These are phyloP conservation scores for Pseudocercospora fijiensis DNA, from an alignment of 2,329 filamentous ascomycete species.

Conservation along the genomic window DNA sequence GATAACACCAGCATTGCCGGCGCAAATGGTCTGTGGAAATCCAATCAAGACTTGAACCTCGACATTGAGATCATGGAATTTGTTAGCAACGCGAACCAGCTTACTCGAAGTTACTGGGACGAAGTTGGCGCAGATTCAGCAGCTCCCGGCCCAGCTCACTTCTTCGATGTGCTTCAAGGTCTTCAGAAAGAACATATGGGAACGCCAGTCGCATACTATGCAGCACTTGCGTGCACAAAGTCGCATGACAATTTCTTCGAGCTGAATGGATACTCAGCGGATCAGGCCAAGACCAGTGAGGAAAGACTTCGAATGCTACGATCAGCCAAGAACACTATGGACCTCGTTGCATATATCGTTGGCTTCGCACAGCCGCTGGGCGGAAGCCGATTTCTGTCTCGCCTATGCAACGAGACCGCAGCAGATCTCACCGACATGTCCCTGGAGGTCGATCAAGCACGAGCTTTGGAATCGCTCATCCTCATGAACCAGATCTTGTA, in stretches of 20 bases:
- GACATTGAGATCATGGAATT: slow-evolving; percentile 56
- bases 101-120: slow-evolving; percentile 46
- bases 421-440: slow-evolving; percentile 57
- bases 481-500: slow-evolving; percentile 56
- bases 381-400: slow-evolving; percentile 49
- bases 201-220: slow-evolving; percentile 42
- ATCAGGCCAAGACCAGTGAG: slow-evolving; percentile 40
- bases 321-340: slow-evolving; percentile 46
- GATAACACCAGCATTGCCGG: slow-evolving; percentile 60
- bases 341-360: slow-evolving; percentile 50
- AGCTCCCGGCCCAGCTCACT: not conserved
- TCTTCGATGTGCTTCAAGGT: slow-evolving; percentile 15
- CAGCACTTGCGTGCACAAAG: slow-evolving; percentile 42
- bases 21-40: slow-evolving; percentile 55
- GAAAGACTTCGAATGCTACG: slow-evolving; percentile 35
- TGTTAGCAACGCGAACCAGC: slow-evolving; percentile 51
- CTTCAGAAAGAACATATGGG: slow-evolving; percentile 12
- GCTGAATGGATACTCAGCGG: slow-evolving; percentile 42
- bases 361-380: slow-evolving; percentile 52
- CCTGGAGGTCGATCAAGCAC: slow-evolving; percentile 36
- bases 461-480: slow-evolving; percentile 49
- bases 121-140: not conserved
- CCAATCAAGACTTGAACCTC: slow-evolving; percentile 40
- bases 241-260: slow-evolving; percentile 44
- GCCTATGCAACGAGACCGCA: slow-evolving; percentile 60